Base-by-base conservation (phyloP, 1,284 basidiomycete species). In the Irpex sp. region DNA sequence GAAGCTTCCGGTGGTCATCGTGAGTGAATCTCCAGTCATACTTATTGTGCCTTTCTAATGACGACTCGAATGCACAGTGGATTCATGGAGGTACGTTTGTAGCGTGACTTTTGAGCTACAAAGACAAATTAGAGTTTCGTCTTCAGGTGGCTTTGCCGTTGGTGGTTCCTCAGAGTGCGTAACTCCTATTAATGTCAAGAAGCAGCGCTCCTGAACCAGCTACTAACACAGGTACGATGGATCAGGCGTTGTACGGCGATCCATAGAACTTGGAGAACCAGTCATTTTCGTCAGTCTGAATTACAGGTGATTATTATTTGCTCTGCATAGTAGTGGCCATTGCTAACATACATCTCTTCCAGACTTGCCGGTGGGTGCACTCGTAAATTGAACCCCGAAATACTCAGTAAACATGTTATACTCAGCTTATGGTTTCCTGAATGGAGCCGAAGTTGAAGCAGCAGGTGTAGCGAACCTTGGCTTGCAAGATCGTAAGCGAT, bases 401-500 rank as follows among this genome's bases (percentile, higher is more conserved):
- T 19, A 9, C 11, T 15, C 21, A 19, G 26, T 26, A 26, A 21
- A 9, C 37, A 31, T 8, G 26, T 15, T 57, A n/a, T 6, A 13
- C 26, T 4, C 59, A 77, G 73, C 73, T 0, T 78, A 76, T 64
- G 82, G 82, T 0, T 85, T 85, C 67, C 66, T 83, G 56, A 78
- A 78, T 5, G 75, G 84, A n/a, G 69, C 80, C 64, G 81, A 85
- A 68, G 78, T 83, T 40, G 77, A 79, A 56, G 78, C 74, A 13
- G 84, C 81, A 5, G 81, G 83, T 2, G 74, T 83, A 2, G 79
- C 81, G 3, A 87, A 87, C 66, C 70, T 85, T 1, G 86, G 85
- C 3, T 69, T 86, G 3, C 80, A 77, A 51, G 83, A 85, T 67
- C 83, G 83, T 85, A 63, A 67, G 81, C 26, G 26, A 26, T 26